These are phyloP conservation scores for Suillus americanus DNA, from an alignment of 768 basidiomycete species.

Conservation along the genomic window DNA sequence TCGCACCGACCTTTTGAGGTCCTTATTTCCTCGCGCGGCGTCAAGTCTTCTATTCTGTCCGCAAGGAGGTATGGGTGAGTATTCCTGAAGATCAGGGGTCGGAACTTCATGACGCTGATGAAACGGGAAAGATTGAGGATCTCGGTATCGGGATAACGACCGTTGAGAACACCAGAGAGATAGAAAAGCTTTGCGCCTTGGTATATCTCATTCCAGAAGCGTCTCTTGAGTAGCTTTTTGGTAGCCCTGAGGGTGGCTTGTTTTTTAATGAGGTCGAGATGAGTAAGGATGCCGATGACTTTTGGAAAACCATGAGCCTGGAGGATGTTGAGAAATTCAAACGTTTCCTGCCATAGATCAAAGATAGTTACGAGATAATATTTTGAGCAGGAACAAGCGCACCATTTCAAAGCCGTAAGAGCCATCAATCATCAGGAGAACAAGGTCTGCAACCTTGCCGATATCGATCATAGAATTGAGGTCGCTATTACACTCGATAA, in stretches of 20 bases:
- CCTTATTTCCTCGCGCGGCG: slow-evolving; percentile 80
- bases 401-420: slow-evolving; percentile 99
- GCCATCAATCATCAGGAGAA: slow-evolving; percentile 96
- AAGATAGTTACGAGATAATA: background rate
- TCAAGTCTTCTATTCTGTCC: slow-evolving; percentile 94
- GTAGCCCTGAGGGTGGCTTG: slow-evolving; percentile 80
- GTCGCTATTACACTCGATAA: slow-evolving; percentile 97
- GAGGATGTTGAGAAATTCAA: slow-evolving; percentile 96
- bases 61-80: slow-evolving; percentile 92
- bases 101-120: slow-evolving; percentile 98
- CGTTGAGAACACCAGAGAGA: slow-evolving; percentile 94
- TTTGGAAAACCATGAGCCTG: slow-evolving; percentile 98
- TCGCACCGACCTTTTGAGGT: slow-evolving; percentile 85
- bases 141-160: slow-evolving; percentile 95
- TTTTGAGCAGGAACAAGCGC: slow-evolving; percentile 20
- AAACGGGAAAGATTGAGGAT: slow-evolving; percentile 95
- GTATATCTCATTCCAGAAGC: slow-evolving; percentile 99
- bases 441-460: slow-evolving; percentile 94
- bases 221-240: slow-evolving; percentile 94
- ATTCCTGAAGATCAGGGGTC: slow-evolving; percentile 94
- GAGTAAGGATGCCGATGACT: slow-evolving; percentile 94
- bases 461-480: slow-evolving; percentile 98
- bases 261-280: slow-evolving; percentile 97
- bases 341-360: slow-evolving; percentile 73
- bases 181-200: slow-evolving; percentile 98